Evolutionary conservation across 768 basidiomycete species (phyloP).

Genomic region (Lactarius sp.): DNA sequence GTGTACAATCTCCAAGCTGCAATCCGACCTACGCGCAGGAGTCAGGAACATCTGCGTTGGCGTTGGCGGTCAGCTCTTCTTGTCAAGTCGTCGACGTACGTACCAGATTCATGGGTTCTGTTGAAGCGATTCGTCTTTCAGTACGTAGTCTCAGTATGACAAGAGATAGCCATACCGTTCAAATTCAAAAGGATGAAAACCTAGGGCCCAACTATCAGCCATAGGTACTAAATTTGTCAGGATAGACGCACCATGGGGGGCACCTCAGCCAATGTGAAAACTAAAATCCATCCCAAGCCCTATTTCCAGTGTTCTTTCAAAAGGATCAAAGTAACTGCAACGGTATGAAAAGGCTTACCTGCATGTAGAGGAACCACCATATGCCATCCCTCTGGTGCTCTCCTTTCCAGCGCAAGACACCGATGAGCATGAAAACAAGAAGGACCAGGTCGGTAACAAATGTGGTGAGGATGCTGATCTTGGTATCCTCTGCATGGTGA

Average conservation of each 20-base stretch:
- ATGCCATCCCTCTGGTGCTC: neutral
- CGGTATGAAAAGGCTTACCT: neutral
- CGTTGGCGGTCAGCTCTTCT: too few species aligned
- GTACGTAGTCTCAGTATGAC: neutral
- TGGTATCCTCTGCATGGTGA: neutral
- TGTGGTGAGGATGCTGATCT: neutral
- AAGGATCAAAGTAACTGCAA: neutral
- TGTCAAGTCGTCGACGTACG: neutral
- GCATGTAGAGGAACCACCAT: conserved; percentile 6
- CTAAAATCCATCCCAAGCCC: conserved; percentile 1
- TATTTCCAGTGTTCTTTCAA: neutral
- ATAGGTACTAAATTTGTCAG: neutral
- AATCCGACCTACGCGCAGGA: neutral
- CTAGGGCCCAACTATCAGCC: neutral
- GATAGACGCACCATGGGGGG: neutral
- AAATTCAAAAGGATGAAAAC: conserved; percentile 1
- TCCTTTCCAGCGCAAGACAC: conserved; percentile 11
- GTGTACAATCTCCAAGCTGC: neutral
- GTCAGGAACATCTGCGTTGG: neutral
- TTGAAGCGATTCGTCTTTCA: neutral
- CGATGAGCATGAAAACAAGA: conserved; percentile 4
- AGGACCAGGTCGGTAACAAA: neutral
- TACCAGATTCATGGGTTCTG: conserved; percentile 11
- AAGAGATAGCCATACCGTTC: conserved; percentile 1
- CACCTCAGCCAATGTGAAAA: neutral